Evolutionary conservation across 495 filamentous ascomycete species (phyloP).

Genomic region (Hyphodiscus hymeniophilus): DNA sequence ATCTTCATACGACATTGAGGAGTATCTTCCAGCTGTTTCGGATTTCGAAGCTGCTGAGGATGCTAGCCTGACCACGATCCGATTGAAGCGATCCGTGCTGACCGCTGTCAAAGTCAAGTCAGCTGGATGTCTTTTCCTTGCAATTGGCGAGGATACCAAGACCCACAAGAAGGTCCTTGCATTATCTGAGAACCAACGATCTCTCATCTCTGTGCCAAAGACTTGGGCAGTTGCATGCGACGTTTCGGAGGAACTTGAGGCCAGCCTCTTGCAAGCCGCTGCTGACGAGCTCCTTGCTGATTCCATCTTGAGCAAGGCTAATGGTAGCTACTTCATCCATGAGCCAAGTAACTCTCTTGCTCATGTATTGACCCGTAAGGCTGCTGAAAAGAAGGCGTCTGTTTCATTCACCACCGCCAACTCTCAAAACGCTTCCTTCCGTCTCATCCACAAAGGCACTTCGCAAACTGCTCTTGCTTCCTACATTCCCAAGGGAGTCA

Average conservation of each 20-base stretch:
- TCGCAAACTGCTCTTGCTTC: not conserved
- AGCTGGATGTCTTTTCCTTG: not conserved
- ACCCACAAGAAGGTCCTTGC: conserved; percentile 1
- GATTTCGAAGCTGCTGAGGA: not conserved
- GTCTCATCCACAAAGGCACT: not conserved
- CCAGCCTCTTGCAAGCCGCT: not conserved
- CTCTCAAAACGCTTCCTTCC: not conserved
- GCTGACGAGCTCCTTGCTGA: not conserved
- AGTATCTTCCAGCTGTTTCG: not conserved
- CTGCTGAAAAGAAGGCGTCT: not conserved
- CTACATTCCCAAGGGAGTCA: conserved; percentile 1
- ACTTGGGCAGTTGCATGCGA: not conserved
- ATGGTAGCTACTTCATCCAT: not conserved
- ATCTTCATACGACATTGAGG: not conserved
- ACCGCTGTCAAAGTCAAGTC: conserved; percentile 1
- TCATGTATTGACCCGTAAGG: not conserved
- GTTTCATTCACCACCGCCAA: not conserved
- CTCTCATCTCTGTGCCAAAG: not conserved
- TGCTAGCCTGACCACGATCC: not conserved
- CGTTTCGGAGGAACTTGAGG: not conserved
- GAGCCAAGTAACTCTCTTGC: not conserved
- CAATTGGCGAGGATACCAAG: not conserved
- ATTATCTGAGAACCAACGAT: not conserved
- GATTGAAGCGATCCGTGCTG: not conserved
- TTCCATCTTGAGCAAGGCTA: conserved; percentile 3